Conservation (phyloP, 257 asterid species). For the Solanum habrochaites region DNA sequence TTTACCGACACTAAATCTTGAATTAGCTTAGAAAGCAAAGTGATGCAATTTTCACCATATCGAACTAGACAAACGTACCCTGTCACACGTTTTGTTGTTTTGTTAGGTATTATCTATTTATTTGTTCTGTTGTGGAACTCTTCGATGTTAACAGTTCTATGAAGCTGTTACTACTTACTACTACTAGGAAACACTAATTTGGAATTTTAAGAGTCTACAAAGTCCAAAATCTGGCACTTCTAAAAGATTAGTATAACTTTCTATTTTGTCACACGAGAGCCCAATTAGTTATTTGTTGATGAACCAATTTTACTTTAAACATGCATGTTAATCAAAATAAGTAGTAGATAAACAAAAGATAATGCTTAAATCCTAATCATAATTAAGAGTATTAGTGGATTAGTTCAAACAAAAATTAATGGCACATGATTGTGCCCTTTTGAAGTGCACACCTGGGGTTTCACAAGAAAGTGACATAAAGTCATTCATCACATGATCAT, state of each 20-base stretch:
- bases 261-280: not conserved
- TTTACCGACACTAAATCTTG: not conserved
- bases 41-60: not conserved
- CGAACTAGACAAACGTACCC: not conserved
- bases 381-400: not conserved
- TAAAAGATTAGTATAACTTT: not conserved
- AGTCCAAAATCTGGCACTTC: not conserved
- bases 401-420: not conserved
- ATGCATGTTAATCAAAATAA: not conserved
- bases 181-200: not conserved
- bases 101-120: not conserved
- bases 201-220: not conserved
- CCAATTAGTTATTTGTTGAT: not conserved
- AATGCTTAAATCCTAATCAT: not conserved
- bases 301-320: not conserved
- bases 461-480: constrained; percentile 15
- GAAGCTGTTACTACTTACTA: not conserved
- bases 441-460: constrained; percentile 10
- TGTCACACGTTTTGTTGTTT: not conserved
- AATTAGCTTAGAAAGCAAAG: not conserved
- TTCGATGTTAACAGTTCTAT: not conserved
- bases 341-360: not conserved
- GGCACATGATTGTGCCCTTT: not conserved
- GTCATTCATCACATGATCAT: constrained; percentile 22
- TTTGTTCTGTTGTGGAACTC: not conserved